Evolutionary conservation across 2,329 filamentous ascomycete genomes (phyloP), one percentile per base, ranked within the genome.

Genomic region (Colletotrichum liaoningense): DNA sequence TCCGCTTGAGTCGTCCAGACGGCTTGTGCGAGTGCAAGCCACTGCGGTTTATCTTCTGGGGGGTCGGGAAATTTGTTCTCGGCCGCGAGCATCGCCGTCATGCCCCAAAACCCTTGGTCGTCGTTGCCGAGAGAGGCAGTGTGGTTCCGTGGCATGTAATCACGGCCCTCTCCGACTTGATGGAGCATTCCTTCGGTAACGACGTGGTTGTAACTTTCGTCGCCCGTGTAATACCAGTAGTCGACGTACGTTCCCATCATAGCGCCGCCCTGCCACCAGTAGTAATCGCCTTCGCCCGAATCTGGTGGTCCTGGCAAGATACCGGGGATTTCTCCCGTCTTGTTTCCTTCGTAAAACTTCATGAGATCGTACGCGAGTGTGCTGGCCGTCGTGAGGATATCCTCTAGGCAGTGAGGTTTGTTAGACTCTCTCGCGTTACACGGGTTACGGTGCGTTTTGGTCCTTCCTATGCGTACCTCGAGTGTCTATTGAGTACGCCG

Each of bases 211-310:
- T 92, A 92, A 26, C 85, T 86, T 0, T 80, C 78, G 79, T 93
- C 90, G 67, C 89, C 89, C 1, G 90, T 92, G 71, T 87, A 86
- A 74, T 88, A 86, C 89, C 89, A 92, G 79, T 93, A 93, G 79
- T 92, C 89, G 72, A 93, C 87, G 75, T 92, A 79, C 1, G 88
- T 87, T 77, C 89, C 88, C 84, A 91, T 92, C 84, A 93, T 85
- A 54, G 88, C 87, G 74, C 89, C 88, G 19, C 86, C 88, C 80
- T 93, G 90, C 91, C 91, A 93, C 91, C 91, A 93, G 83, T 92
- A 92, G 78, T 90, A 90, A 58, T 83, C 81, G 28, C 85, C 85
- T 2, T 30, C 62, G 46, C 63, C 63, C 19, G 71, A 63, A n/a
- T 71, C 69, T 2, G 86, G 86, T 56, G 86, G 86, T 8, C 86